Percentiles rank a stretch among this genome's conserved stretches.
Evolutionary conservation across 257 asterid species (phyloP).

Genomic region (Pogostemon cablin): DNA sequence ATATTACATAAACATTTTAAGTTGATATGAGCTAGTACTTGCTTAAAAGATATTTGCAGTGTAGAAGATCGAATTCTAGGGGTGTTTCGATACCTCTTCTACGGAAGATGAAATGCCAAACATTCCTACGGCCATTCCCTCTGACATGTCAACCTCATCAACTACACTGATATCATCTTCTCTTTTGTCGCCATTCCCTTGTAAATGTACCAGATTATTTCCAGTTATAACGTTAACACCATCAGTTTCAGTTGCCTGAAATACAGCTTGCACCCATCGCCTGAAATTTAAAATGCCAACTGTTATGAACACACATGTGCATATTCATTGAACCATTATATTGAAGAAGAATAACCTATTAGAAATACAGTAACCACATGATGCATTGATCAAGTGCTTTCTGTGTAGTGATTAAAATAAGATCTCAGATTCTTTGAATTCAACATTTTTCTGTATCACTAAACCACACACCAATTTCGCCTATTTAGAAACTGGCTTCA

Average conservation of each 20-base stretch:
- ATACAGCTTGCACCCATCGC: conserved; percentile 98
- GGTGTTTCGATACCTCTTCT: conserved; percentile 64
- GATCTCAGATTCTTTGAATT: not conserved
- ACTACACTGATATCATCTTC: conserved; percentile 38
- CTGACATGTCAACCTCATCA: conserved; percentile 79
- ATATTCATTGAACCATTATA: not conserved
- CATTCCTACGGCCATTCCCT: conserved; percentile 77
- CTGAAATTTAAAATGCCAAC: conserved; percentile 45
- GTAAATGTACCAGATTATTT: conserved; percentile 25
- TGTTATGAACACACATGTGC: not conserved
- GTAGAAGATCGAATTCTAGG: not conserved
- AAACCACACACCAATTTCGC: not conserved
- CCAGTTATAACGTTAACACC: conserved; percentile 26
- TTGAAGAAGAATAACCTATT: not conserved
- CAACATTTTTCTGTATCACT: not conserved
- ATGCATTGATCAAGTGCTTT: not conserved
- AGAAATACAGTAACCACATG: not conserved
- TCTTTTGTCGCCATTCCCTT: conserved; percentile 33
- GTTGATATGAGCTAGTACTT: not conserved
- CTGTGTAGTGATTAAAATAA: not conserved
- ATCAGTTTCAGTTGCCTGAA: conserved; percentile 40
- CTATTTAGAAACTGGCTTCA: not conserved
- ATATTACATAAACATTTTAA: not conserved
- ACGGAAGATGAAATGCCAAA: conserved; percentile 61
- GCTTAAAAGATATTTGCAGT: not conserved